Evolutionary conservation across 371 early-diverging fungal species (phyloP).

Genomic region (Rhizomucor pusillus): DNA sequence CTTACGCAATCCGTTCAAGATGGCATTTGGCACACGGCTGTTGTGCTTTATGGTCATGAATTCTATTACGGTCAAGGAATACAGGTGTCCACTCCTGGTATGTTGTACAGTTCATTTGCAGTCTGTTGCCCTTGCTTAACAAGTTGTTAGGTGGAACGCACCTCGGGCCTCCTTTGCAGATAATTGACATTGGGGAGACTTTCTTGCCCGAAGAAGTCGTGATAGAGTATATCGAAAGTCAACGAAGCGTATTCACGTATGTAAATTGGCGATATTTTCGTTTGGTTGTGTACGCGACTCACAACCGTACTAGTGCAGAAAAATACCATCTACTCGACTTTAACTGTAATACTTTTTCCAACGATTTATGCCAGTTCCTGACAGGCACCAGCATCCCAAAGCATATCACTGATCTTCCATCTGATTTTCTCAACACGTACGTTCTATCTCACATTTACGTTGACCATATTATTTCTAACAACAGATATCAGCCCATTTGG

Average conservation of each 20-base stretch:
- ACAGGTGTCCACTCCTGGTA: conserved; percentile 50
- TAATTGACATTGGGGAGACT: conserved; percentile 81
- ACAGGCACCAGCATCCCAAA: conserved; percentile 74
- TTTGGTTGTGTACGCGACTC: neutral
- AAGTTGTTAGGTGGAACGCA: conserved; percentile 49
- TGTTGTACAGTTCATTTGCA: neutral
- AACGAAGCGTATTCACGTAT: conserved; percentile 63
- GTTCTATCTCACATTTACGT: conserved; percentile 1
- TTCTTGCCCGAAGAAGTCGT: conserved; percentile 78
- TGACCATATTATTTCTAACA: neutral
- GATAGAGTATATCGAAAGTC: conserved; percentile 70
- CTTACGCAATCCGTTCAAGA: conserved; percentile 31
- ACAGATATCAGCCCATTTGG: conserved; percentile 66
- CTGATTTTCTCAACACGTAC: conserved; percentile 68
- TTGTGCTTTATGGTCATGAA: conserved; percentile 86
- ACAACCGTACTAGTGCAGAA: conserved; percentile 44
- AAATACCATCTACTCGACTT: conserved; percentile 89
- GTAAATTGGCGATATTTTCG: neutral
- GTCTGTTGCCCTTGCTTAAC: neutral
- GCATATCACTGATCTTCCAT: conserved; percentile 71
- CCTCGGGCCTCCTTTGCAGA: conserved; percentile 72
- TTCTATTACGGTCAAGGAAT: conserved; percentile 86
- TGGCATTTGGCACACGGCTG: conserved; percentile 90
- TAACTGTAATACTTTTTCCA: conserved; percentile 85
- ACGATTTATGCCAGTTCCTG: conserved; percentile 77